These are phyloP conservation scores for Aureobasidium sp. DNA, from an alignment of 2,329 filamentous ascomycete genomes.

Conservation along the genomic window DNA sequence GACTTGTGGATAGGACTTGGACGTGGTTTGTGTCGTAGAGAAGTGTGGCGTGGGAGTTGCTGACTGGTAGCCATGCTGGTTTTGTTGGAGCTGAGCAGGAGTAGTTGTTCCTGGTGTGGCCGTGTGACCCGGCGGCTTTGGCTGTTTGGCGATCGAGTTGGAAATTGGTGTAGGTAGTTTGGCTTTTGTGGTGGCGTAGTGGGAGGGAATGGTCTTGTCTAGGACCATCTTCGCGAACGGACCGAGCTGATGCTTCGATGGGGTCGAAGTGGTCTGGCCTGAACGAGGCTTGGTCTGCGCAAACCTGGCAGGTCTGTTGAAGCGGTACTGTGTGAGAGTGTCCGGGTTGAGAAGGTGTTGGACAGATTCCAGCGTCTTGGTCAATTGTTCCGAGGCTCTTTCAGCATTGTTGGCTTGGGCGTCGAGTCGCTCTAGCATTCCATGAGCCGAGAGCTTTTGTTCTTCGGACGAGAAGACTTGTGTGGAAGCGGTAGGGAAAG, in stretches of 20 bases:
- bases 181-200: constrained; percentile 5
- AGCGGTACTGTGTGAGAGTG: constrained; percentile 54
- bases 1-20: background rate
- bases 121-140: background rate
- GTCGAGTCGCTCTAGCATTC: constrained; percentile 59
- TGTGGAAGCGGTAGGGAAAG: constrained; percentile 31
- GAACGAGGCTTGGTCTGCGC: background rate
- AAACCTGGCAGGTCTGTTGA: constrained; percentile 11
- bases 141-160: background rate
- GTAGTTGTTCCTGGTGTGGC: background rate
- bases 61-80: background rate
- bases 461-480: constrained; percentile 28
- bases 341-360: constrained; percentile 63
- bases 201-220: constrained; percentile 23
- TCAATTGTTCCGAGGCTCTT: constrained; percentile 55
- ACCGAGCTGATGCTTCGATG: constrained; percentile 30
- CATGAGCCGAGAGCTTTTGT: constrained; percentile 43
- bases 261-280: constrained; percentile 1
- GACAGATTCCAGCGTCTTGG: constrained; percentile 64
- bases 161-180: background rate
- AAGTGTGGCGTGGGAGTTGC: background rate
- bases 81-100: background rate
- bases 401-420: constrained; percentile 53
- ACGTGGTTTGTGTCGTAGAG: background rate
- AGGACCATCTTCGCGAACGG: constrained; percentile 48